A percentile compares a stretch with the other conserved stretches of the same genome.
Evolutionary conservation across 2,329 filamentous ascomycete genomes (phyloP).

Genomic region (Leptographium lundbergii): DNA sequence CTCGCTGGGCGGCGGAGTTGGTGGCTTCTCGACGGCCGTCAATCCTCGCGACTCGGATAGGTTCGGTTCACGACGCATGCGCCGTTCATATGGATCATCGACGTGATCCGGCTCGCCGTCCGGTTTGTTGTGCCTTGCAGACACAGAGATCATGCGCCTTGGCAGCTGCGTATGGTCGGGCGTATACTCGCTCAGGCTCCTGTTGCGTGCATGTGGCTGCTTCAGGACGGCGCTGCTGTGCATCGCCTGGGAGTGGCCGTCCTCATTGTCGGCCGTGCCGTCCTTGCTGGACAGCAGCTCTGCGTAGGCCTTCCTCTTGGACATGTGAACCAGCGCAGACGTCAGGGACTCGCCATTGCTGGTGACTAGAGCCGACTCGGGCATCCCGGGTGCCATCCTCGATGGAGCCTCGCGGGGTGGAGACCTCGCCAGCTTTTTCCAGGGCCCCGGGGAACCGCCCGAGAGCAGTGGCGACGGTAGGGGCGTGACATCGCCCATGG

Average conservation of each 20-base stretch:
- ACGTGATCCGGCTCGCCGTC: slow-evolving; percentile 17
- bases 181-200: slow-evolving; percentile 80
- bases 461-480: slow-evolving; percentile 62
- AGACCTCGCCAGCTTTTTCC: slow-evolving; percentile 41
- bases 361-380: slow-evolving; percentile 35
- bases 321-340: slow-evolving; percentile 35
- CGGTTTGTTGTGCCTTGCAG: slow-evolving; percentile 40
- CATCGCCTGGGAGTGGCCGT: not conserved
- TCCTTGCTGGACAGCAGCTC: slow-evolving; percentile 23
- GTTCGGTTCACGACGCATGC: slow-evolving; percentile 63
- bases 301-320: slow-evolving; percentile 46
- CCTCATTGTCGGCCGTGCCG: slow-evolving; percentile 8
- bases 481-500: slow-evolving; percentile 68
- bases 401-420: slow-evolving; percentile 30
- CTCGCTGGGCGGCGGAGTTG: slow-evolving; percentile 75
- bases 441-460: slow-evolving; percentile 52
- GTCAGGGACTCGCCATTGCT: slow-evolving; percentile 39
- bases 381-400: slow-evolving; percentile 21
- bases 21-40: slow-evolving; percentile 48
- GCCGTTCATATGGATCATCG: slow-evolving; percentile 15
- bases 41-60: slow-evolving; percentile 69
- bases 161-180: slow-evolving; percentile 58
- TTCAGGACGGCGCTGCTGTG: slow-evolving; percentile 15
- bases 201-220: slow-evolving; percentile 50
- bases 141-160: slow-evolving; percentile 62